Base-by-base conservation (phyloP, 176 grass and related monocot species). In the Chloris gayana region DNA sequence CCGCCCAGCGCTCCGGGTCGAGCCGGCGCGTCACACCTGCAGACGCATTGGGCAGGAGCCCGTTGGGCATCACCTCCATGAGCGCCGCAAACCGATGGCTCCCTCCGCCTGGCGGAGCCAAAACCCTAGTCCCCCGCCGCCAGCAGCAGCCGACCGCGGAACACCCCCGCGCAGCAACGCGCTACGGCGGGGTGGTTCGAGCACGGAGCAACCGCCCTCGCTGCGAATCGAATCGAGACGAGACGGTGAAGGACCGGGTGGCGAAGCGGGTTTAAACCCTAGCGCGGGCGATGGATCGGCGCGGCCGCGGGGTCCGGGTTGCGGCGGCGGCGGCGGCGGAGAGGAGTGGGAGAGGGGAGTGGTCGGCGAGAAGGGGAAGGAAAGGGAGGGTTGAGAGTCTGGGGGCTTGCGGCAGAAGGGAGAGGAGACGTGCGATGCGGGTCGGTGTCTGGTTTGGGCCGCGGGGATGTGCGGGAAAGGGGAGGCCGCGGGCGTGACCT, bases 1-100 rank as follows among this genome's bases (percentile, higher is more conserved):
- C 46, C 39, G 72, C 69, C 91, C 75, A 92, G 58, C 79, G 90
- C 44, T 94, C 91, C 29, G 53, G 79, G 73, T 97, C 91, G 80
- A 94, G 85, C 6, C 64, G 65, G 46, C 80, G 59, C 44, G 85
- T 90, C 33, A 90, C 83, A 73, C 84, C 89, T 21, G 73, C 67
- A 4, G 74, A 79, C 65, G 89, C 89, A 33, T 79, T 78, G 80
- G 87, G 80, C 85, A 94, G 83, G 81, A 97, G 89, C 42, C 95
- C 95, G 80, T 94, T 97, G 76, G 82, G 87, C 56, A 88, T 35
- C 80, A 84, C 67, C 82, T 87, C 82, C 81, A 73, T 82, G 56
- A 30, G 82, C 64, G 79, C 29, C 46, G 49, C 75, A 54, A 54
- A 72, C 53, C 69, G 83, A 77, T 79, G 65, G 64, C 11, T n/a